phyloP scores from a whole-genome alignment of 148 eudicot genomes.

The Arctostaphylos glauca region DNA sequence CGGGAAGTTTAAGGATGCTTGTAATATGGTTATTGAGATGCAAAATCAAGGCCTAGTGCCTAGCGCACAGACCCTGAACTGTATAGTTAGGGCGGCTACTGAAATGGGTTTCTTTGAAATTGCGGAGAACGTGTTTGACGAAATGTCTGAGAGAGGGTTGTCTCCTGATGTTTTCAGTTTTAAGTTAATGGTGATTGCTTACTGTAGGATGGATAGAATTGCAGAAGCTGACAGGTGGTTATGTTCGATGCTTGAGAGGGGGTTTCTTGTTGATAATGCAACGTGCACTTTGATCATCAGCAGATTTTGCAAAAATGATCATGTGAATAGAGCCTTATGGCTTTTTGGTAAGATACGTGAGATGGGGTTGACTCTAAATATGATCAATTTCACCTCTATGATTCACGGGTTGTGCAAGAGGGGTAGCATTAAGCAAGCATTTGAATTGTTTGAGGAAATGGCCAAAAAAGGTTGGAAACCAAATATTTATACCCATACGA shows the following conservation, averaged over 20 bases:
- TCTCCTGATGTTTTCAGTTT: slow-evolving; percentile 53
- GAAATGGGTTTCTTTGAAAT: slow-evolving; percentile 50
- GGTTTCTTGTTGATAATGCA: slow-evolving; percentile 60
- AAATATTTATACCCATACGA: slow-evolving; percentile 85
- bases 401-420: slow-evolving; percentile 72
- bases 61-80: slow-evolving; percentile 46
- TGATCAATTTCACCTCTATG: slow-evolving; percentile 77
- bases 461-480: slow-evolving; percentile 84
- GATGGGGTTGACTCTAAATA: slow-evolving; percentile 69
- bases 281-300: slow-evolving; percentile 68
- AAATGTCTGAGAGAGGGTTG: slow-evolving; percentile 70
- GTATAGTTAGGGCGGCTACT: slow-evolving; percentile 35
- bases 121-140: slow-evolving; percentile 76
- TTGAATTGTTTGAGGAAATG: slow-evolving; percentile 92
- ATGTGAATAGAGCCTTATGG: slow-evolving; percentile 60
- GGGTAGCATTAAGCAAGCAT: slow-evolving; percentile 80
- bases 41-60: slow-evolving; percentile 66
- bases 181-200: slow-evolving; percentile 56
- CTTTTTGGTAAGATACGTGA: slow-evolving; percentile 61
- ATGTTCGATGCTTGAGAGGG: slow-evolving; percentile 49
- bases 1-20: slow-evolving; percentile 82
- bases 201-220: slow-evolving; percentile 54
- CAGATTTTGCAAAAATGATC: slow-evolving; percentile 48
- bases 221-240: slow-evolving; percentile 72
- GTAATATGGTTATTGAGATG: slow-evolving; percentile 82